Evolutionary conservation across 2,329 filamentous ascomycete genomes (phyloP), one percentile per base, ranked within the genome.

Genomic region (Fusarium solani-melongenae): DNA sequence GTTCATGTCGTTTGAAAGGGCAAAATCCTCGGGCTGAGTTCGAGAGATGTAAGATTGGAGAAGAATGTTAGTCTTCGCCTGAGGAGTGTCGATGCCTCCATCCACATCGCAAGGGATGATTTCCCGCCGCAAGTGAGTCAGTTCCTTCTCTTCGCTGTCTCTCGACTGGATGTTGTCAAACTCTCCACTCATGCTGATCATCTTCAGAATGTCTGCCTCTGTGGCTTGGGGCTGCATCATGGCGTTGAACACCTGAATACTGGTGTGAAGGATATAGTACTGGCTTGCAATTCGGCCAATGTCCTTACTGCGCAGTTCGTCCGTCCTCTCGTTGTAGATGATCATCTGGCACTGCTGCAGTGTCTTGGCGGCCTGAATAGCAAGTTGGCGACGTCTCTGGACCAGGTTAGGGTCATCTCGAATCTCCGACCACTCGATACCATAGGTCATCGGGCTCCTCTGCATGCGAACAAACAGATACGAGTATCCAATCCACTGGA

Each of bases 401-500:
- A 98, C 94, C 29, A 99, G 88, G 67, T 91, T 92, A 0, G 95
- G 95, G 77, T 99, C 96, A 75, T 98, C 93, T 34, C 92, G 88
- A 62, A 94, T 93, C 82, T 99, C 96, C 17, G 92, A 88, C 94
- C 94, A 98, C 76, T 98, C 95, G 57, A 99, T 98, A 4, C 96
- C 96, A 79, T 99, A 99, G 2, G 92, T 92, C 79, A 96, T 90
- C 5, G 95, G 96, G 74, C 96, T 98, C 67, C 94, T 91, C 80
- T 94, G 92, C 96, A 99, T 99, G 41, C 96, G 93, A 41, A 99
- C 96, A 81, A 98, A 99, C 1, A 99, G 87, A 79, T 98, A 99
- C 0, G 96, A 98, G 81, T 99, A 99, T 15, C 97, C 96, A 34
- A 99, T 92, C 96, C 96, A 99, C 74, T 97, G 94, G 1, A 98